phyloP scores from a whole-genome alignment of 495 filamentous ascomycete species.

The Hypoxylon trugodes region DNA sequence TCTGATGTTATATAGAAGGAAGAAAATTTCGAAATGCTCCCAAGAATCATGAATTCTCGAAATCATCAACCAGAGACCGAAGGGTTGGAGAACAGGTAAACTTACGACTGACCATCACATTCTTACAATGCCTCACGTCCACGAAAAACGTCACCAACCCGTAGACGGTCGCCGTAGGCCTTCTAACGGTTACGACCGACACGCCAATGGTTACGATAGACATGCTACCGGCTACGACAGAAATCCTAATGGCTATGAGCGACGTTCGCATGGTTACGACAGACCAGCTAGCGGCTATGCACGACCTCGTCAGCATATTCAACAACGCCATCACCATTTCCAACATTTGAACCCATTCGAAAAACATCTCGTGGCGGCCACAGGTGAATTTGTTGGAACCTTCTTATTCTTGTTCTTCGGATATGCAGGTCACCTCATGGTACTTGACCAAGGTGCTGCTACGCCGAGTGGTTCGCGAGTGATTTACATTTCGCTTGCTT shows the following conservation, averaged over 20 bases:
- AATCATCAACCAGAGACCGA: neutral
- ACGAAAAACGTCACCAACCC: constrained; percentile 5
- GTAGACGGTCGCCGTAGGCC: neutral
- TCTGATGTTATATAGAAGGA: neutral
- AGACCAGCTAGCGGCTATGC: too few relatives aligned
- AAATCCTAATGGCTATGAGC: too few relatives aligned
- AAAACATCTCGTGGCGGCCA: constrained; percentile 47
- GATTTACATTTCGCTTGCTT: constrained; percentile 43
- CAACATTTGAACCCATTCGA: constrained; percentile 30
- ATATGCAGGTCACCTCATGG: constrained; percentile 52
- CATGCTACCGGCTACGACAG: too few relatives aligned
- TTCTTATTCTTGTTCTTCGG: constrained; percentile 62
- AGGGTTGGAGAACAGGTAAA: neutral
- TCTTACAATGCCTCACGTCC: constrained; percentile 2
- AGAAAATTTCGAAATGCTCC: neutral
- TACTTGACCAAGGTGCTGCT: constrained; percentile 38
- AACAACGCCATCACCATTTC: neutral
- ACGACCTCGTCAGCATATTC: too few relatives aligned
- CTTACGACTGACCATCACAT: neutral
- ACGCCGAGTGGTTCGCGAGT: constrained; percentile 28
- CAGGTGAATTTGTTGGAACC: constrained; percentile 59
- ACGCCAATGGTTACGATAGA: too few relatives aligned
- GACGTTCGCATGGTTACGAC: too few relatives aligned
- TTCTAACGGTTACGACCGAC: too few relatives aligned
- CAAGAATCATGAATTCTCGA: neutral